Base-by-base conservation (phyloP, 208 protist species). In the Giardia duodenalis region DNA sequence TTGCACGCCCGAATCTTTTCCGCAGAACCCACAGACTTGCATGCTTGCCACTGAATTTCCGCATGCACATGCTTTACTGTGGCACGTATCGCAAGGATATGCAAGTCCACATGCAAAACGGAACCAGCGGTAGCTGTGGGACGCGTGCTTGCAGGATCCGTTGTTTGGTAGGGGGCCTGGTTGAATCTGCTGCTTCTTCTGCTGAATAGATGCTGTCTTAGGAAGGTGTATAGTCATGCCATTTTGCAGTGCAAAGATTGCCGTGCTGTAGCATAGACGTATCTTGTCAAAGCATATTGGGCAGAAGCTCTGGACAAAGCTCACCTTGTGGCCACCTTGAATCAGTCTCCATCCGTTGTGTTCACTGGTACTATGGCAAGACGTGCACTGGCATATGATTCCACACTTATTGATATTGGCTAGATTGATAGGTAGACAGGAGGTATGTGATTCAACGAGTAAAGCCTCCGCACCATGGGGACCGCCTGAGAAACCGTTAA, bases 71-170 rank as follows among this genome's bases (percentile, higher is more conserved):
- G 2, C 4, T 48, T 91, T 46, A 48, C 0, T n/a, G 44, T 91
- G 88, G 88, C 88, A 91, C n/a, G 44, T 47, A n/a, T 91, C 88
- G 44, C 88, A 91, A 1, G 88, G 88, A 48, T 43, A 91, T 2
- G 46, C 45, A 1, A 4, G 10, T 42, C 88, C 88, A 48, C 88
- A 91, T 48, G 43, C 88, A n/a, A 91, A 91, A 1, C 88, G 1
- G 44, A 91, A 91, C 88, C 88, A 91, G 2, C 88, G 1, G 44
- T 47, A 48, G 19, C 42, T 47, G n/a, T 47, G n/a, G n/a, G n/a
- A 1, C n/a, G 2, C 2, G 45, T 91, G 88, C 44, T 91, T 45
- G 44, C 88, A 91, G 1, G 44, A 2, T 1, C 88, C 88, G 4
- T 91, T 47, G 44, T 91, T 48, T 1, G 88, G 88, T 46, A 91